Percentiles rank a stretch among this genome's conserved stretches.
Conservation (phyloP, 1,139 yeast genomes). For the Saccharomyces pastorianus region DNA sequence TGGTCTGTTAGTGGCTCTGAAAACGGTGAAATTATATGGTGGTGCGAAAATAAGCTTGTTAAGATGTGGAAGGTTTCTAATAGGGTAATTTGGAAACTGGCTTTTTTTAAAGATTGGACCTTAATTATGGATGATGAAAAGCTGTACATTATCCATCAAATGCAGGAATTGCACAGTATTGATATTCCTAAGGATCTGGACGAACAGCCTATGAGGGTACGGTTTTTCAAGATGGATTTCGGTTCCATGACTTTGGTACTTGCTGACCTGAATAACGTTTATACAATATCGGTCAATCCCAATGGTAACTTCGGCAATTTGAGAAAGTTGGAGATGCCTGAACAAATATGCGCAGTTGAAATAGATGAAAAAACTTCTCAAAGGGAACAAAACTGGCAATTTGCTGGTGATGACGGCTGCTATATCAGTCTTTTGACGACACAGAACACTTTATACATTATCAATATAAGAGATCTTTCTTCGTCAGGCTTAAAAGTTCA, state of each 20-base stretch:
- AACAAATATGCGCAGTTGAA: slow-evolving; percentile 37
- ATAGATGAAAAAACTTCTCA: slow-evolving; percentile 29
- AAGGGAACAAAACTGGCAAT: slow-evolving; percentile 24
- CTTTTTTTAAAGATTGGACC: slow-evolving; percentile 22
- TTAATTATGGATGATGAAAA: slow-evolving; percentile 23
- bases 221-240: slow-evolving; percentile 42
- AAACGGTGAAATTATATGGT: slow-evolving; percentile 35
- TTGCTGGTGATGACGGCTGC: slow-evolving; percentile 53
- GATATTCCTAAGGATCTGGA: slow-evolving; percentile 13
- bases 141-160: slow-evolving; percentile 21
- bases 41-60: slow-evolving; percentile 30
- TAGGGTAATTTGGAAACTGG: slow-evolving; percentile 21
- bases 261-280: slow-evolving; percentile 22
- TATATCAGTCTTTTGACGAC: slow-evolving; percentile 39
- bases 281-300: slow-evolving; percentile 27
- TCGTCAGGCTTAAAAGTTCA: slow-evolving; percentile 13
- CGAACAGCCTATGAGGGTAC: slow-evolving; percentile 9
- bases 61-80: slow-evolving; percentile 19
- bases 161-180: slow-evolving; percentile 14
- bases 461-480: slow-evolving; percentile 35
- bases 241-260: slow-evolving; percentile 37
- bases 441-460: slow-evolving; percentile 33
- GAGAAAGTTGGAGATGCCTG: slow-evolving; percentile 31
- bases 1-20: slow-evolving; percentile 39
- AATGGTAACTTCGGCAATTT: slow-evolving; percentile 23